A percentile compares a stretch with the other conserved stretches of the same genome.
phyloP scores from a whole-genome alignment of 441 rosid species.

The Syzygium syzygioides region DNA sequence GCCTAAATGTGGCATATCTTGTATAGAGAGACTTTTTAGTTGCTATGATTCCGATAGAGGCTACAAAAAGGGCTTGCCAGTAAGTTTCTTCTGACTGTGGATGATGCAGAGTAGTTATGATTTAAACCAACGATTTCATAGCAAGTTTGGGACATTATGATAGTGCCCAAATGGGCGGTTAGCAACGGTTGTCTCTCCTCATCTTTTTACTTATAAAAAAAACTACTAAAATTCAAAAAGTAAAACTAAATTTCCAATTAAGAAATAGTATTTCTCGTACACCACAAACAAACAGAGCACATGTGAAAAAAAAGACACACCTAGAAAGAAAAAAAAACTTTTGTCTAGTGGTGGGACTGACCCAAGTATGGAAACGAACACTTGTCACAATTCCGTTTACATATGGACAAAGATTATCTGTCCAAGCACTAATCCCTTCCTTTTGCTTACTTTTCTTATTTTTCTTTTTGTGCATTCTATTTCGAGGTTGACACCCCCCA shows the following conservation, averaged over 20 bases:
- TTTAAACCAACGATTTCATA: not conserved
- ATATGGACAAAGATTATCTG: not conserved
- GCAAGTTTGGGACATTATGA: not conserved
- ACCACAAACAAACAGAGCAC: not conserved
- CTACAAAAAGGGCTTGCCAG: not conserved
- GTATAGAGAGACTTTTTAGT: not conserved
- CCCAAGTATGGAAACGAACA: not conserved
- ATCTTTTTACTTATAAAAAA: not conserved
- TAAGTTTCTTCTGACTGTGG: not conserved
- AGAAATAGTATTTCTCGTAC: not conserved
- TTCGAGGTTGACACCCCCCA: rapidly evolving
- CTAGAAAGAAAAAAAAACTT: not conserved
- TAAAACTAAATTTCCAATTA: not conserved
- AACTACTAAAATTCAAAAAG: not conserved
- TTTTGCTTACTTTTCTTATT: not conserved
- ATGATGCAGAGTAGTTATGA: no score
- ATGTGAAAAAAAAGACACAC: not conserved
- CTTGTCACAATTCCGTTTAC: not conserved
- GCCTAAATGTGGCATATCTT: rapidly evolving
- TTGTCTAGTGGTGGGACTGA: not conserved
- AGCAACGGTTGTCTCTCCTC: not conserved
- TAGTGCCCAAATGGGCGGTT: rapidly evolving
- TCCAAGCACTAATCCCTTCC: not conserved
- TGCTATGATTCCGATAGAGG: not conserved
- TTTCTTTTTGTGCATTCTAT: not conserved